Conservation (phyloP, 345 rosid species). For the Syzygium jambos region DNA sequence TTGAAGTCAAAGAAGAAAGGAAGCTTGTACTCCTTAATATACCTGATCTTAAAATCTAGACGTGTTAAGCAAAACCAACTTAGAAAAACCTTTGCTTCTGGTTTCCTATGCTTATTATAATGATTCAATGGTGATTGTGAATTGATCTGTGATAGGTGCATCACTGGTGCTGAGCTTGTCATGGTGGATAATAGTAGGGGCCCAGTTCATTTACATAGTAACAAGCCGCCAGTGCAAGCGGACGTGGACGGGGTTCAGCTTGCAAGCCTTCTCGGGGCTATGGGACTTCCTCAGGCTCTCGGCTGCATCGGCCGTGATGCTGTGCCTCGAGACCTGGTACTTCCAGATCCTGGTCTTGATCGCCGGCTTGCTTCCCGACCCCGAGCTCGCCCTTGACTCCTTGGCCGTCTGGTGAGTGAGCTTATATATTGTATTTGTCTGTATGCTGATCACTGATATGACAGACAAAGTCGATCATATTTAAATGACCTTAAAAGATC, state of each 20-base stretch:
- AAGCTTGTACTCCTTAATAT: too few relatives aligned
- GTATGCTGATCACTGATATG: background rate
- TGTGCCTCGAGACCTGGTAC: conserved; percentile 91
- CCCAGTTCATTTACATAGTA: conserved; percentile 45
- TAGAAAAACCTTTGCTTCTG: background rate
- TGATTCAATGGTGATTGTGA: background rate
- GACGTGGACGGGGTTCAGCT: conserved; percentile 63
- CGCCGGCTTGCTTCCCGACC: conserved; percentile 63
- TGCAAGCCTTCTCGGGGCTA: conserved; percentile 55
- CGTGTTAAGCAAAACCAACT: background rate
- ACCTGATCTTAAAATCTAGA: background rate
- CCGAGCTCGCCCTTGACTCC: conserved; percentile 61
- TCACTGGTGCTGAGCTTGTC: conserved; percentile 63
- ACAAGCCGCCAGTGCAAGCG: conserved; percentile 31
- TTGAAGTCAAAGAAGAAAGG: background rate
- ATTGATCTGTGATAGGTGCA: conserved; percentile 28
- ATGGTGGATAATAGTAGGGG: conserved; percentile 78
- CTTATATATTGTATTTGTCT: background rate
- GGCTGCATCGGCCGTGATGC: conserved; percentile 77
- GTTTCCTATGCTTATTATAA: background rate
- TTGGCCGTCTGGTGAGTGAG: conserved; percentile 68
- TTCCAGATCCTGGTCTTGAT: conserved; percentile 62
- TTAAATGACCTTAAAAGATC: background rate
- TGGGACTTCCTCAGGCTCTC: conserved; percentile 69
- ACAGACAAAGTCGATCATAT: background rate